phyloP scores from a whole-genome alignment of 345 rosid species.

The Pelargonium nanum region DNA sequence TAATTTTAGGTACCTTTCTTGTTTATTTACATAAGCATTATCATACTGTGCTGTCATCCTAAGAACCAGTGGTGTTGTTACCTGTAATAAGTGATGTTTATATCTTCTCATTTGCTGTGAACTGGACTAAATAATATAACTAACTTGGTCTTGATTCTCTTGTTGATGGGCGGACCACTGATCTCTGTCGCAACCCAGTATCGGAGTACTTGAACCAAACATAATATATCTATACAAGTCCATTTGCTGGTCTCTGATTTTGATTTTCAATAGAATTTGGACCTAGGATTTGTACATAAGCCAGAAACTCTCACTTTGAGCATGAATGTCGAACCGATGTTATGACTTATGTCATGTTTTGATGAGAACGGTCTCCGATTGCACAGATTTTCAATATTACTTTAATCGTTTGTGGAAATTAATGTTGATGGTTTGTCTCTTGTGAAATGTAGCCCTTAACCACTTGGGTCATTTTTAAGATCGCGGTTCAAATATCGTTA shows the following conservation, averaged over 20 bases:
- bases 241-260: neutral
- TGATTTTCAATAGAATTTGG: neutral
- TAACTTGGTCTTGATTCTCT: neutral
- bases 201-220: no score
- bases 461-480: neutral
- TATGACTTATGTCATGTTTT: neutral
- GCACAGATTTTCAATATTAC: neutral
- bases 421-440: neutral
- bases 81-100: neutral
- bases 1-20: neutral
- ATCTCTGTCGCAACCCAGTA: neutral
- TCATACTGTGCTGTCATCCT: neutral
- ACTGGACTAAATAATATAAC: neutral
- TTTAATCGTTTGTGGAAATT: neutral
- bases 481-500: neutral
- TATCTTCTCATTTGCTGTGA: neutral
- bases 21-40: neutral
- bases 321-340: neutral
- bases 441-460: neutral
- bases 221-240: neutral
- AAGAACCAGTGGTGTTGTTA: neutral
- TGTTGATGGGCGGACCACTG: neutral
- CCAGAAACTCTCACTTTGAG: neutral
- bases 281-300: neutral
- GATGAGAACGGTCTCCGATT: neutral